Evolutionary conservation across 1,139 yeast genomes (phyloP).

Genomic region (Pichia sp.): DNA sequence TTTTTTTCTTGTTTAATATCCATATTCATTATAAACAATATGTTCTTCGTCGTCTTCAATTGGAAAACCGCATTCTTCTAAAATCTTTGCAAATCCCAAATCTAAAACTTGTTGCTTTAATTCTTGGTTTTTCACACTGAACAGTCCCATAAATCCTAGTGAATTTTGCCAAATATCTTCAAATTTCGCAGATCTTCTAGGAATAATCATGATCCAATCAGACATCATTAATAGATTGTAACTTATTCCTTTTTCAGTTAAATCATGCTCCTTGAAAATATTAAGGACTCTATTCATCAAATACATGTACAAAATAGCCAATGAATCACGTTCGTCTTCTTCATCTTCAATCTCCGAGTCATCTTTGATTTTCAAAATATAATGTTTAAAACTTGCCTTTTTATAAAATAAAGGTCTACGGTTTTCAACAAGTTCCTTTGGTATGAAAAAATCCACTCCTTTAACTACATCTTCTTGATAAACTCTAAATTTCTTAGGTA

Average conservation of each 20-base stretch:
- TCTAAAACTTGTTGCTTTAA: slow-evolving; percentile 32
- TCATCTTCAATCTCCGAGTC: slow-evolving; percentile 23
- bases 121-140: slow-evolving; percentile 66
- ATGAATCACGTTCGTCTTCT: slow-evolving; percentile 41
- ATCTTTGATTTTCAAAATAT: slow-evolving; percentile 56
- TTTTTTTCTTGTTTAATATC: slow-evolving; percentile 25
- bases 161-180: slow-evolving; percentile 58
- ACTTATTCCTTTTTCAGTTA: slow-evolving; percentile 32
- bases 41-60: slow-evolving; percentile 35
- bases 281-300: slow-evolving; percentile 66
- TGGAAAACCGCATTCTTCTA: slow-evolving; percentile 59
- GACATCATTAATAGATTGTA: slow-evolving; percentile 79
- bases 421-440: slow-evolving; percentile 31
- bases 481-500: slow-evolving; percentile 52
- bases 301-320: slow-evolving; percentile 60
- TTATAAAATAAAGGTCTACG: slow-evolving; percentile 55
- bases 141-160: slow-evolving; percentile 70
- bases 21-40: slow-evolving; percentile 34
- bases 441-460: slow-evolving; percentile 43
- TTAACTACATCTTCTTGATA: slow-evolving; percentile 51
- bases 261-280: slow-evolving; percentile 42
- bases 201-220: slow-evolving; percentile 79
- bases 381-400: slow-evolving; percentile 75
- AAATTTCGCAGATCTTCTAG: slow-evolving; percentile 45
- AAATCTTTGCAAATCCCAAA: slow-evolving; percentile 38